Evolutionary conservation across 2,329 filamentous ascomycete genomes (phyloP).

Genomic region (Diaporthe destruens): DNA sequence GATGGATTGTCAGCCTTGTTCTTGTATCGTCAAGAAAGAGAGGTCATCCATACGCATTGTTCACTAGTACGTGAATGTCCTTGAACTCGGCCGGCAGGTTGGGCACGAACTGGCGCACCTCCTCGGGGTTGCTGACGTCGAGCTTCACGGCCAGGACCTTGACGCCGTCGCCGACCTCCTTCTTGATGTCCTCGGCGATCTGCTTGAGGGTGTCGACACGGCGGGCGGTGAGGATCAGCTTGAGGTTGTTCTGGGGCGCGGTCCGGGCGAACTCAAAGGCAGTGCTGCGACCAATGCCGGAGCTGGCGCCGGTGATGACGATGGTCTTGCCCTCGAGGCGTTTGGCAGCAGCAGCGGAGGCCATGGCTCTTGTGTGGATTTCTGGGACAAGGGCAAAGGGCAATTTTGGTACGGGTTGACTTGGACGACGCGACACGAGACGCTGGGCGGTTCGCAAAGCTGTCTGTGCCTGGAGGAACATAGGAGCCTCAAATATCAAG

Average conservation of each 20-base stretch:
- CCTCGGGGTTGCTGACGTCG: slow-evolving; percentile 84
- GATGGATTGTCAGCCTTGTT: slow-evolving; percentile 2
- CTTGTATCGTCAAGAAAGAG: too few relatives aligned
- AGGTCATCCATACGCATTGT: slow-evolving; percentile 83
- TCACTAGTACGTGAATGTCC: slow-evolving; percentile 89
- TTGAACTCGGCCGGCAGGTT: slow-evolving; percentile 84
- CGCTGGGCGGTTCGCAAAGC: slow-evolving; percentile 33
- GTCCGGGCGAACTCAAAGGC: slow-evolving; percentile 96
- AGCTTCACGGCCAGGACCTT: slow-evolving; percentile 86
- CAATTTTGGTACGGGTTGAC: slow-evolving; percentile 3
- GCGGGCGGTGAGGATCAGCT: slow-evolving; percentile 89
- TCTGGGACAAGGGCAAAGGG: slow-evolving; percentile 5
- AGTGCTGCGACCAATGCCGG: slow-evolving; percentile 85
- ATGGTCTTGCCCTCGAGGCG: slow-evolving; percentile 95
- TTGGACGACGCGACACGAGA: slow-evolving; percentile 18
- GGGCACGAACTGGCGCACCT: slow-evolving; percentile 79
- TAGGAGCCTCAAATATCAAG: slow-evolving; percentile 17
- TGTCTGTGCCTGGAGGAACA: slow-evolving; percentile 36
- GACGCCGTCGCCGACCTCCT: slow-evolving; percentile 83
- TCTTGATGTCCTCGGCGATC: slow-evolving; percentile 80
- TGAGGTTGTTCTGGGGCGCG: slow-evolving; percentile 79
- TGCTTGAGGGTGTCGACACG: slow-evolving; percentile 82
- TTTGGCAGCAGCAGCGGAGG: slow-evolving; percentile 76
- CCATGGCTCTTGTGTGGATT: slow-evolving; percentile 54
- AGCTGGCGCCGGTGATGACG: slow-evolving; percentile 91